Evolutionary conservation across 768 basidiomycete species (phyloP).

Genomic region (Kwoniella sp.): DNA sequence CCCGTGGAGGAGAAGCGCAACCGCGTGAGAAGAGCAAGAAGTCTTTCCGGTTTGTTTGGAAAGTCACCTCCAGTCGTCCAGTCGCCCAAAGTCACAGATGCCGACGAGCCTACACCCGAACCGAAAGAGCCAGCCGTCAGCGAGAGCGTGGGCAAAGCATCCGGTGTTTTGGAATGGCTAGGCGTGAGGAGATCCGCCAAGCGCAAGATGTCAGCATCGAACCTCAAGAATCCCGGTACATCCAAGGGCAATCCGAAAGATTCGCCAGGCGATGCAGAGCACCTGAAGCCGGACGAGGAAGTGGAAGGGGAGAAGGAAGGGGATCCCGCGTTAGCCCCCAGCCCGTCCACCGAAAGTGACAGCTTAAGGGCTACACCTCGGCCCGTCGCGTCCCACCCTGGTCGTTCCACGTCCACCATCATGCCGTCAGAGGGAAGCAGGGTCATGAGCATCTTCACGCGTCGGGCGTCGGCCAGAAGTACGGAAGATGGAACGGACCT

Average conservation of each 20-base stretch:
- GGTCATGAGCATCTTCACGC: slow-evolving; percentile 16
- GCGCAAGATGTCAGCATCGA: slow-evolving; percentile 23
- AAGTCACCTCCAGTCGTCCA: slow-evolving; percentile 7
- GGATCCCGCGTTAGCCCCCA: too few species aligned
- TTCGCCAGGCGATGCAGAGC: too few species aligned
- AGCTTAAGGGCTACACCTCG: too few species aligned
- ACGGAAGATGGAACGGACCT: slow-evolving; percentile 2
- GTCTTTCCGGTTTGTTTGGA: slow-evolving; percentile 37
- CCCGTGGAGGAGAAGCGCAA: slow-evolving; percentile 15
- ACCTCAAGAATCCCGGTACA: slow-evolving; percentile 13
- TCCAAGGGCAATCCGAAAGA: too few species aligned
- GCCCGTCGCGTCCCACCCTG: too few species aligned
- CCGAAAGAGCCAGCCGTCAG: neutral
- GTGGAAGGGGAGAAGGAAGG: too few species aligned
- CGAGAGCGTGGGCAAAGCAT: slow-evolving; percentile 10
- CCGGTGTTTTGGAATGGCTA: slow-evolving; percentile 40
- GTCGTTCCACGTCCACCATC: slow-evolving; percentile 15
- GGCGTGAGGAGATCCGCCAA: slow-evolving; percentile 31
- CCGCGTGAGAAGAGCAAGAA: slow-evolving; percentile 28
- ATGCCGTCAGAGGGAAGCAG: slow-evolving; percentile 9
- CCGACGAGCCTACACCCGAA: neutral
- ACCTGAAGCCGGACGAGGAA: too few species aligned
- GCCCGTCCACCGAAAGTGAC: too few species aligned
- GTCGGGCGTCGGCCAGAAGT: slow-evolving; percentile 17
- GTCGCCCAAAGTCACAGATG: neutral